Percentiles rank a stretch among this genome's conserved stretches.
These are phyloP conservation scores for Umbelopsis isabellina DNA, from an alignment of 192 early-diverging fungal species.

Conservation along the genomic window DNA sequence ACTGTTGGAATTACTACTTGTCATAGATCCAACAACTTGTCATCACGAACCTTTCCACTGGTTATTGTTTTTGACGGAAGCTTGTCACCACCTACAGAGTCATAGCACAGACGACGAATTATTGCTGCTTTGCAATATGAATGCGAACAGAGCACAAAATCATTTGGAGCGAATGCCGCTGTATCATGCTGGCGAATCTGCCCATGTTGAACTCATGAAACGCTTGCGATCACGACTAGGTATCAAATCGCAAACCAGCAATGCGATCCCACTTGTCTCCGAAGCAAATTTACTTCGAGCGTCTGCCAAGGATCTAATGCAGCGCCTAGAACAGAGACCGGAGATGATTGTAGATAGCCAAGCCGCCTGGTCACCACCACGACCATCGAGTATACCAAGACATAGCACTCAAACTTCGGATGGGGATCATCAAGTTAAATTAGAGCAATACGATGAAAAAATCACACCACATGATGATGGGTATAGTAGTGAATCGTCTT, in stretches of 20 bases:
- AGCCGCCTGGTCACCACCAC: background rate
- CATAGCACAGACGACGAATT: background rate
- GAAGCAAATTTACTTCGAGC: background rate
- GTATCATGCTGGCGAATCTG: background rate
- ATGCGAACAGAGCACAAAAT: background rate
- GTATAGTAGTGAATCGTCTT: background rate
- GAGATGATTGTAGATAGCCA: background rate
- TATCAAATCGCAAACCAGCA: background rate
- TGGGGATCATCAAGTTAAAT: conserved; percentile 8
- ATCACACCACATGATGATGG: background rate
- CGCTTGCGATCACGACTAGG: background rate
- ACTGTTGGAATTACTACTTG: background rate
- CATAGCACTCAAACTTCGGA: conserved; percentile 10
- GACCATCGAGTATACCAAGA: background rate
- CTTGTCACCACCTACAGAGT: background rate
- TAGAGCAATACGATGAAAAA: background rate
- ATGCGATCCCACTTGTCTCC: background rate
- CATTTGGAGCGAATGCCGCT: background rate
- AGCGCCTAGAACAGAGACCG: background rate
- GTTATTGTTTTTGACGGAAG: background rate
- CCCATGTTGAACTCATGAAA: background rate
- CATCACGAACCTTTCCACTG: conserved; percentile 2
- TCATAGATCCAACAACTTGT: background rate
- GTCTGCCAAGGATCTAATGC: background rate
- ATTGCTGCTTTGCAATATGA: background rate